Evolutionary conservation across 257 asterid species (phyloP).

Genomic region (Solanum microdontum): DNA sequence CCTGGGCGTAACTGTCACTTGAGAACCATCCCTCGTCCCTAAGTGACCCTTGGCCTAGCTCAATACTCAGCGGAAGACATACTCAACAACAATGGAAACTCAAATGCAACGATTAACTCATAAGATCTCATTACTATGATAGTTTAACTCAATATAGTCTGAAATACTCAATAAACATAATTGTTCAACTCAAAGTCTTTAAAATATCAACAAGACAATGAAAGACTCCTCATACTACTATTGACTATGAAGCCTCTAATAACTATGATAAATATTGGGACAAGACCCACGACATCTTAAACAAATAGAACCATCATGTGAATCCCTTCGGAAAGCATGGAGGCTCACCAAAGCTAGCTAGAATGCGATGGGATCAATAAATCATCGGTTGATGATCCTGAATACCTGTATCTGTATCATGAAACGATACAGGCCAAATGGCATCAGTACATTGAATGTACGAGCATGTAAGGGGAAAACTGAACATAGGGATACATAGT

Average conservation of each 20-base stretch:
- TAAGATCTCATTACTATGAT: neutral
- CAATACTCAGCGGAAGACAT: neutral
- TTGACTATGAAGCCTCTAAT: neutral
- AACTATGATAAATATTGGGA: neutral
- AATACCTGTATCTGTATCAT: too few species aligned
- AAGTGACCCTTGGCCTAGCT: neutral
- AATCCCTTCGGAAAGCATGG: neutral
- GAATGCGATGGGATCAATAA: neutral
- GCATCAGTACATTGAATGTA: neutral
- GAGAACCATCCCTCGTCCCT: neutral
- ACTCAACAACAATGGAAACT: neutral
- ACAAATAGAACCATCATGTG: too few species aligned
- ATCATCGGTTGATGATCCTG: neutral
- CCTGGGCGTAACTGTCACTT: too few species aligned
- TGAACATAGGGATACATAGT: neutral
- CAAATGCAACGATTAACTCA: neutral
- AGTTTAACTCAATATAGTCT: too few species aligned
- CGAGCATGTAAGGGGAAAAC: too few species aligned
- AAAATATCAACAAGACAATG: neutral
- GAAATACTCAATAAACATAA: neutral
- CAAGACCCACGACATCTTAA: neutral
- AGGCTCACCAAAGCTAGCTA: neutral
- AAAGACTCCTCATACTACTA: neutral
- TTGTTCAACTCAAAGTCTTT: neutral
- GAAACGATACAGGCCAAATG: accelerated